Evolutionary conservation across 129 eudicot species (phyloP).

Genomic region (Chrysanthemum lavandulifolium): DNA sequence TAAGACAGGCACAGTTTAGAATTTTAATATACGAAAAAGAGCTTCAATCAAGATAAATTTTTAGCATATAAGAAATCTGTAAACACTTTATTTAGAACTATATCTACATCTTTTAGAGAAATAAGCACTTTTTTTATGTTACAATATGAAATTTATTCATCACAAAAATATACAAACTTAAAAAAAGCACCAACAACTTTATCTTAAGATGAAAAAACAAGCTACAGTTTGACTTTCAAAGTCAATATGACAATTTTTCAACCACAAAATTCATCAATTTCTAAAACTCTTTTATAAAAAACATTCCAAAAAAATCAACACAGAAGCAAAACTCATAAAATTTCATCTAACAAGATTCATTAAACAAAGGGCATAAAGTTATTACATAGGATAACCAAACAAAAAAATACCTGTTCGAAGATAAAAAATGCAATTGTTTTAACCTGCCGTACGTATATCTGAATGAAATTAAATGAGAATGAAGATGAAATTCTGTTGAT

Average conservation of each 20-base stretch:
- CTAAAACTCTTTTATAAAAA: not conserved
- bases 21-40: not conserved
- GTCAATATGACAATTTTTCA: conserved; percentile 11
- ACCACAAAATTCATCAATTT: conserved; percentile 19
- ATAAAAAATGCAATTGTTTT: conserved; percentile 7
- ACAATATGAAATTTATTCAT: no score
- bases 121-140: no score
- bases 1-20: not conserved
- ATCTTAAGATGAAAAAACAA: not conserved
- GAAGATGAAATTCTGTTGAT: conserved; percentile 10
- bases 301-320: not conserved
- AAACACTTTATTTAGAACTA: not conserved
- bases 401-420: conserved; percentile 21
- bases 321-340: not conserved
- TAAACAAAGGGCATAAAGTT: conserved; percentile 7
- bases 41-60: not conserved
- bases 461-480: conserved; percentile 19
- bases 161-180: no score
- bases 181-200: no score
- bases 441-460: conserved; percentile 8
- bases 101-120: no score
- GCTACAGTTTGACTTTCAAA: conserved; percentile 8
- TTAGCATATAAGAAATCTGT: not conserved
- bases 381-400: not conserved
- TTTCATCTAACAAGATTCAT: not conserved